These are phyloP conservation scores for Emergomyces orientalis DNA, from an alignment of 2,329 filamentous ascomycete species.

Conservation along the genomic window DNA sequence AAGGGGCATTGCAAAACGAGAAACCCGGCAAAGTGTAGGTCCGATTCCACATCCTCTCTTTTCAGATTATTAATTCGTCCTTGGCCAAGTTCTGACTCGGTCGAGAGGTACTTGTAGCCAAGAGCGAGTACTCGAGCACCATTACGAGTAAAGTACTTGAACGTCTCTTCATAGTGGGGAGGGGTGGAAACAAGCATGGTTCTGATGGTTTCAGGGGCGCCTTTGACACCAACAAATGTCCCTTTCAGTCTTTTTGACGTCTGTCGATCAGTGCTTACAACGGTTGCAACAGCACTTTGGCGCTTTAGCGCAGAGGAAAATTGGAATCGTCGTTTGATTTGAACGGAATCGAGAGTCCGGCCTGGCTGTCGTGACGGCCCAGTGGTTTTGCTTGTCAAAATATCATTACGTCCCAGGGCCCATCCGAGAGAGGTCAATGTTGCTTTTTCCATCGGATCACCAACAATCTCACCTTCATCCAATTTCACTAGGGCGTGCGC, in stretches of 20 bases:
- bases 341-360: constrained; percentile 59
- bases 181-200: constrained; percentile 81
- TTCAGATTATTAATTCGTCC: constrained; percentile 86
- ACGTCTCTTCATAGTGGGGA: constrained; percentile 90
- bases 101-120: constrained; percentile 83
- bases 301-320: constrained; percentile 95
- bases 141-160: constrained; percentile 94
- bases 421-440: constrained; percentile 83
- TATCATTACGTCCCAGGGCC: constrained; percentile 84
- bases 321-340: constrained; percentile 94
- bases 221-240: constrained; percentile 93
- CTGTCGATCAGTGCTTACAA: constrained; percentile 60
- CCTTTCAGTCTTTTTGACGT: constrained; percentile 68
- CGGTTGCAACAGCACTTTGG: constrained; percentile 85
- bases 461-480: constrained; percentile 93
- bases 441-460: constrained; percentile 98
- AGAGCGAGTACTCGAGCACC: constrained; percentile 89
- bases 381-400: constrained; percentile 56
- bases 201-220: constrained; percentile 91
- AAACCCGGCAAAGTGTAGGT: constrained; percentile 86
- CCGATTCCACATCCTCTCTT: constrained; percentile 80
- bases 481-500: constrained; percentile 93
- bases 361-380: constrained; percentile 37
- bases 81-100: constrained; percentile 70
- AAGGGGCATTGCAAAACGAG: constrained; percentile 89